Conservation (phyloP, 805 yeast species). For the Candida ponderosae region DNA sequence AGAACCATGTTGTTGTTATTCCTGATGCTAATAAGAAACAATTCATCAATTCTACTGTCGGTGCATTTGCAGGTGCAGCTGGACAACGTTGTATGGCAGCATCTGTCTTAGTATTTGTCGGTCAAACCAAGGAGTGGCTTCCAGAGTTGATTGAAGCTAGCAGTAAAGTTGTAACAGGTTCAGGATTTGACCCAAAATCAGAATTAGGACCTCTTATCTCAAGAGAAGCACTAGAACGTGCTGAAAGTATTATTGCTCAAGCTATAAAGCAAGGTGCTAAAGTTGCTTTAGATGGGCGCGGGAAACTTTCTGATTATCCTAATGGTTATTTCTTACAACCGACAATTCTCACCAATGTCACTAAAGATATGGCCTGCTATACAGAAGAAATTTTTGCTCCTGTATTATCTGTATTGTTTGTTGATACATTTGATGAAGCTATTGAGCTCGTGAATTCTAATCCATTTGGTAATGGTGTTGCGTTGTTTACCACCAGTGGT, state of each 20-base stretch:
- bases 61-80: constrained; percentile 80
- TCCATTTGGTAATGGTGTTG: constrained; percentile 64
- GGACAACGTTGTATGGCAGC: constrained; percentile 84
- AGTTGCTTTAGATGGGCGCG: constrained; percentile 57
- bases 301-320: constrained; percentile 38
- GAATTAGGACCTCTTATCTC: constrained; percentile 69
- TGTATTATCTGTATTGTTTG: constrained; percentile 54
- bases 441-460: constrained; percentile 53
- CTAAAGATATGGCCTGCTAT: constrained; percentile 59
- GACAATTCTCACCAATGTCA: constrained; percentile 53
- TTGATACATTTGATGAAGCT: constrained; percentile 65
- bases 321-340: constrained; percentile 70
- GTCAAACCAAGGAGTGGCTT: constrained; percentile 54
- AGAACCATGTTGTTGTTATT: constrained; percentile 64
- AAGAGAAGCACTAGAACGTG: constrained; percentile 44
- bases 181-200: constrained; percentile 54
- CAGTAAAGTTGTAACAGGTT: constrained; percentile 45
- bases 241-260: constrained; percentile 45
- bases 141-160: constrained; percentile 53
- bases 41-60: constrained; percentile 56
- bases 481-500: constrained; percentile 65
- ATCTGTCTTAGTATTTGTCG: constrained; percentile 65
- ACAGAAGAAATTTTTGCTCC: constrained; percentile 75
- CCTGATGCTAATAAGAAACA: constrained; percentile 66
- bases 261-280: constrained; percentile 51